Percentiles rank a stretch among this genome's conserved stretches.
phyloP scores from a whole-genome alignment of 2,329 filamentous ascomycete genomes.

The Fusarium liriodendri region DNA sequence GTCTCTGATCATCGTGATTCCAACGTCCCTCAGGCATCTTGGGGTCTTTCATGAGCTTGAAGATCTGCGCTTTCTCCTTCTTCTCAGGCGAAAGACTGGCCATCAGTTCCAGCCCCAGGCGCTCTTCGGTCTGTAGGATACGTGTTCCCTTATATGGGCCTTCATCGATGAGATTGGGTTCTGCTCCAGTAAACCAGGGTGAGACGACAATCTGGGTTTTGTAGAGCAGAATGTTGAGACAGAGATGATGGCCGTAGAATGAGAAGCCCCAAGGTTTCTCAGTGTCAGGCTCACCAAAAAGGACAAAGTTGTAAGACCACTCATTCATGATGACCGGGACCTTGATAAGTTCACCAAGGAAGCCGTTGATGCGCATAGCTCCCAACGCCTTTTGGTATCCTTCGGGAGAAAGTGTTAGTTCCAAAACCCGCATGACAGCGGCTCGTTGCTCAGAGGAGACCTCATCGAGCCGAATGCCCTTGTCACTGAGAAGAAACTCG shows the following conservation, averaged over 20 bases:
- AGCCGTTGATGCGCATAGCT: slow-evolving; percentile 80
- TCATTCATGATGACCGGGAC: slow-evolving; percentile 75
- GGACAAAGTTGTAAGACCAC: slow-evolving; percentile 78
- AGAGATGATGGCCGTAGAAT: slow-evolving; percentile 84
- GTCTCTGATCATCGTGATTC: slow-evolving; percentile 84
- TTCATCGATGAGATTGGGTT: not conserved
- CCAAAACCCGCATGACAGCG: slow-evolving; percentile 66
- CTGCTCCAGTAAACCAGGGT: slow-evolving; percentile 68
- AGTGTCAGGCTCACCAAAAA: slow-evolving; percentile 72
- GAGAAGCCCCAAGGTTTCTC: slow-evolving; percentile 75
- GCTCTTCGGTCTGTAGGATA: slow-evolving; percentile 74
- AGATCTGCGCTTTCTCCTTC: slow-evolving; percentile 62
- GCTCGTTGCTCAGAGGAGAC: slow-evolving; percentile 51
- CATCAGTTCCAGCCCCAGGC: slow-evolving; percentile 74
- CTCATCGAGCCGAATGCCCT: slow-evolving; percentile 76
- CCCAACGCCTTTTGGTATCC: slow-evolving; percentile 76
- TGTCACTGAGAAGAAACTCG: slow-evolving; percentile 75
- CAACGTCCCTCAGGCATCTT: slow-evolving; percentile 76
- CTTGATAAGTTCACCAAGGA: slow-evolving; percentile 75
- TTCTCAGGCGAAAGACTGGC: slow-evolving; percentile 63
- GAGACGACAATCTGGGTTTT: slow-evolving; percentile 73
- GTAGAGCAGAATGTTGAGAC: slow-evolving; percentile 76
- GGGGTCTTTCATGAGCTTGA: slow-evolving; percentile 69
- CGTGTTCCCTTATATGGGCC: slow-evolving; percentile 68
- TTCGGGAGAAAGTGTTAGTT: slow-evolving; percentile 69